Conservation (phyloP, 225 moss, liverwort and hornwort genomes). For the Climacium dendroides region DNA sequence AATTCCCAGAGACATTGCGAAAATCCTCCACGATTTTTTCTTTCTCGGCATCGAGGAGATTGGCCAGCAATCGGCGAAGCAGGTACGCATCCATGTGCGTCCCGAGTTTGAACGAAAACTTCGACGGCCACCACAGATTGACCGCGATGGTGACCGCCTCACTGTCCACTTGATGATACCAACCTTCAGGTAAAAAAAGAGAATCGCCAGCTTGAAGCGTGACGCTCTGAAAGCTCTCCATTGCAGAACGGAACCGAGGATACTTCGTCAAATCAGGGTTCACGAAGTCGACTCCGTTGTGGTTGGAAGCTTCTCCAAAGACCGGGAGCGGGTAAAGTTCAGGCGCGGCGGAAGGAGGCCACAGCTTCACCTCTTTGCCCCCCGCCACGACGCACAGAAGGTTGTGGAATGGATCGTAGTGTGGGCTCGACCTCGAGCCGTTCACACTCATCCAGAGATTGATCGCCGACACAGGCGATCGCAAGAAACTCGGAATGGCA, state of each 20-base stretch:
- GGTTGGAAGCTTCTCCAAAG: constrained; percentile 83
- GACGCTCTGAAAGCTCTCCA: constrained; percentile 16
- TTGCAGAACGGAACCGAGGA: constrained; percentile 47
- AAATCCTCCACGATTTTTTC: constrained; percentile 14
- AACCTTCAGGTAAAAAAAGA: constrained; percentile 87
- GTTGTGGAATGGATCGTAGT: constrained; percentile 93
- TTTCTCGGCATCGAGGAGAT: constrained; percentile 41
- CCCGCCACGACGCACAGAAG: constrained; percentile 80
- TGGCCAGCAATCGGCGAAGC: constrained; percentile 39
- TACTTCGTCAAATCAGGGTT: constrained; percentile 46
- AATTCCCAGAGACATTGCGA: background rate
- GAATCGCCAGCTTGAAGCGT: constrained; percentile 56
- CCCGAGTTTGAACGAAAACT: constrained; percentile 17
- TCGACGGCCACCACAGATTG: constrained; percentile 56
- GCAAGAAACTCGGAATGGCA: constrained; percentile 13
- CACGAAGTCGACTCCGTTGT: constrained; percentile 75
- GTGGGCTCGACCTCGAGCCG: constrained; percentile 82
- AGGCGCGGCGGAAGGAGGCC: constrained; percentile 82
- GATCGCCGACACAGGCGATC: constrained; percentile 35
- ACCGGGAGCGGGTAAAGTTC: constrained; percentile 67
- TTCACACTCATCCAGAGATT: constrained; percentile 97
- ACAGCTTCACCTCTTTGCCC: constrained; percentile 63
- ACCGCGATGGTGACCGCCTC: constrained; percentile 44
- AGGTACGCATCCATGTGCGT: constrained; percentile 55
- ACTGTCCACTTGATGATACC: constrained; percentile 76